Base-by-base conservation (phyloP, 257 asterid species). In the Salvia miltiorrhiza region DNA sequence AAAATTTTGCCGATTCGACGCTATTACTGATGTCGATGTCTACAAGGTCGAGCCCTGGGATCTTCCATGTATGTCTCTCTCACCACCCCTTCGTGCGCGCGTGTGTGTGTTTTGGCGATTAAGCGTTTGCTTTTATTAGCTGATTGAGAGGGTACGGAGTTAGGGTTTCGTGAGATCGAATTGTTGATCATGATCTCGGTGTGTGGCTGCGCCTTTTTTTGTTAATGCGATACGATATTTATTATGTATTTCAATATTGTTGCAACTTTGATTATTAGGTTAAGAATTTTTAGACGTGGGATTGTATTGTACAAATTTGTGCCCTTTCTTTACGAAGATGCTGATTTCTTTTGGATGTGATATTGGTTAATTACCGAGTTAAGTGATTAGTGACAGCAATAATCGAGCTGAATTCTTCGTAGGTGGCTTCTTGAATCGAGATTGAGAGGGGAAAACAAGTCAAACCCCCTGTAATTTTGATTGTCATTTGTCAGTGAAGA, bases 31-130 rank as follows among this genome's bases (percentile, higher is more conserved):
- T 19, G 77, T 93, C 76, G 97, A 90, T 81, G 83, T 93, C 4
- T 93, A 93, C 87, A 93, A 86, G 83, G 78, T 73, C 64, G 98
- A 93, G 79, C 98, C 98, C 0, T 93, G 97, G 98, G 98, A 93
- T 72, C 97, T 93, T 47, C 97, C 98, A 10, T 73, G 98, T 93
- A 79, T 44, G 28, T 24, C 26, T 44, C 21, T 48, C 40, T 53
- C 62, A 0, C 39, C 65, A 7, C 59, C 47, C 26, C 48, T 8
- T 17, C 17, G 30, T 61, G 23, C 23, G 24, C 17, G 20, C n/a
- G 20, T 53, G 28, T 47, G 11, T 10, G 2, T 54, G 7, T 20
- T 35, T 33, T 5, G 1, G 40, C 56, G 63, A 17, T 30, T 21
- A 24, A 8, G 4, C n/a, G 47, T 24, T 12, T 11, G 23, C 12